Evolutionary conservation across 345 rosid genomes (phyloP).

Genomic region (Iberis pinnata): DNA sequence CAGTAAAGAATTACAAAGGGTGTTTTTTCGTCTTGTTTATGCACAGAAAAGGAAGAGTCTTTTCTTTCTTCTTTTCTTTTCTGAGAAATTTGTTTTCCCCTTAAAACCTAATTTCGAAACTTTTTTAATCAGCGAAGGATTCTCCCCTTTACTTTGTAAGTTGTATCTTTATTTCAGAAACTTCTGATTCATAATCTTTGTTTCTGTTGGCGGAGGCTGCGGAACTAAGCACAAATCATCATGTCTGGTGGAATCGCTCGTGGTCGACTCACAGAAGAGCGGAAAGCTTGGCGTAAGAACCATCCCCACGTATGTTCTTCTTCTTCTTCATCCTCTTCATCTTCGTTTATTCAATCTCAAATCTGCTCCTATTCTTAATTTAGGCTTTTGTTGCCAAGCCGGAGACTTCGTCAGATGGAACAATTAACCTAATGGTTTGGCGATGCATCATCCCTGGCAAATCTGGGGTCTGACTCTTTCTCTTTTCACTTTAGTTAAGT

Average conservation of each 20-base stretch:
- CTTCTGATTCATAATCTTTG: too few relatives aligned
- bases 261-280: slow-evolving; percentile 17
- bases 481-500: neutral
- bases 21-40: too few relatives aligned
- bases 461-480: slow-evolving; percentile 7
- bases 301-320: slow-evolving; percentile 12
- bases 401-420: slow-evolving; percentile 14
- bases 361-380: neutral
- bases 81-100: too few relatives aligned
- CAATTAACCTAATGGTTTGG: slow-evolving; percentile 7
- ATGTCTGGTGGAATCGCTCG: slow-evolving; percentile 22
- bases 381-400: slow-evolving; percentile 10
- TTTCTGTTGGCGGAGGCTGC: too few relatives aligned
- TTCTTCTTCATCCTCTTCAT: neutral
- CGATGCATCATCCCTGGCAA: slow-evolving; percentile 18
- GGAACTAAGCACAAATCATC: too few relatives aligned
- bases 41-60: too few relatives aligned
- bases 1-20: too few relatives aligned
- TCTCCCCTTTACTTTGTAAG: too few relatives aligned
- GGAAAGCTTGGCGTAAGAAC: slow-evolving; percentile 21
- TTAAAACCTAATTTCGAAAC: too few relatives aligned
- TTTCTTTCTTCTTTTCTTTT: too few relatives aligned
- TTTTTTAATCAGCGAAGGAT: too few relatives aligned
- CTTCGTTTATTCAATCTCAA: neutral
- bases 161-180: too few relatives aligned